Evolutionary conservation across 176 grass and related monocot genomes (phyloP), one percentile per base, ranked within the genome.

Genomic region (Juncus inflexus): DNA sequence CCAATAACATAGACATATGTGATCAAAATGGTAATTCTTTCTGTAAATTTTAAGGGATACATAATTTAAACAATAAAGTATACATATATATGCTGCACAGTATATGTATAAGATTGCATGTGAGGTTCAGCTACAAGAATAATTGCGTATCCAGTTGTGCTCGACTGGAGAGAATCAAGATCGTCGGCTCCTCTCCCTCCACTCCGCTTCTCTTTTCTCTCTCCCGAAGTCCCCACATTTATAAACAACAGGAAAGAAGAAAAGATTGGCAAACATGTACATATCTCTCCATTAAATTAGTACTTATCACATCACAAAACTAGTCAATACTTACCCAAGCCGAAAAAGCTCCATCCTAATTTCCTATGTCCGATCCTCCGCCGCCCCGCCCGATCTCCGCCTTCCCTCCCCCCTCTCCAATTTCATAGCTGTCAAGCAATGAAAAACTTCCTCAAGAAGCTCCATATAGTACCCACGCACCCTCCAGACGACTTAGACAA

Each of bases 371-470:
- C 78, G 86, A 90, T 85, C 86, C 74, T 80, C 70, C 82, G 69
- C 72, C 77, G 74, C 82, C 74, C 61, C 78, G 65, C 63, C 78
- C 79, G 9, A 73, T 72, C 86, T 63, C 35, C 73, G 66, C 57
- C 60, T 42, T 74, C 66, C 68, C 84, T 72, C 61, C 52, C 60
- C 69, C 78, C 37, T 61, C 64, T 70, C 68, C 70, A 65, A 50
- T 14, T 49, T 42, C 59, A 50, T 38, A 64, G 42, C 13, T 50
- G 64, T 52, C 62, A 62, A 55, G 76, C 61, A 42, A 99, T 99
- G 95, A 99, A 92, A 79, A 99, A 87, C 86, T 83, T 99, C 80
- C 79, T 99, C 64, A 83, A 83, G 95, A 99, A 99, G 80, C 89
- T 86, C 28, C 94, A 99, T 75, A 92, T 92, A 64, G 85, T 38